These are phyloP conservation scores for Diaporthe sp. DNA, from an alignment of 2,329 filamentous ascomycete genomes.

Conservation along the genomic window DNA sequence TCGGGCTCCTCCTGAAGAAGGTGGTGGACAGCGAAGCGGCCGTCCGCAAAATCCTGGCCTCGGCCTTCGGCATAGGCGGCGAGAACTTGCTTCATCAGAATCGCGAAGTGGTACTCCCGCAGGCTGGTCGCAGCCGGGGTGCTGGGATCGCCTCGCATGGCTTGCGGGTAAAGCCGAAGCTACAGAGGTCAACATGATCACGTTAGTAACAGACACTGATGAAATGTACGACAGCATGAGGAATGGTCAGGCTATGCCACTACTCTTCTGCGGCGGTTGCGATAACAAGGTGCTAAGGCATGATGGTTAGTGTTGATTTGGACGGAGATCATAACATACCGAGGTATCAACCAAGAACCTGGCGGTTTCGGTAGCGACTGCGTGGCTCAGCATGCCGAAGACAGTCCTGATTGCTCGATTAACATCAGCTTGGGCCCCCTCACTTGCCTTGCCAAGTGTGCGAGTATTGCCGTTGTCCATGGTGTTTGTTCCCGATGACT, in stretches of 20 bases:
- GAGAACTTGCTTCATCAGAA: background rate
- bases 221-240: background rate
- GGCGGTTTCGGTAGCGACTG: background rate
- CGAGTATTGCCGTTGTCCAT: background rate
- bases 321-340: background rate
- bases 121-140: background rate
- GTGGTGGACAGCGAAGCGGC: background rate
- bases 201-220: background rate
- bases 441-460: background rate
- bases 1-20: background rate
- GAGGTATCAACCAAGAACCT: background rate
- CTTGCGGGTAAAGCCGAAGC: background rate
- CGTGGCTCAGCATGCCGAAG: background rate
- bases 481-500: background rate
- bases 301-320: background rate
- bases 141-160: too few species aligned
- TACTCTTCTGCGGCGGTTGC: rapidly evolving
- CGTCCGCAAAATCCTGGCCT: background rate
- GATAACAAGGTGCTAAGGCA: background rate
- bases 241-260: background rate
- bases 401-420: background rate
- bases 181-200: background rate
- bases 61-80: background rate
- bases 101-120: background rate
- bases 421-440: background rate